Conservation (phyloP, 2,329 filamentous ascomycete genomes). For the Didymella keratinophila region DNA sequence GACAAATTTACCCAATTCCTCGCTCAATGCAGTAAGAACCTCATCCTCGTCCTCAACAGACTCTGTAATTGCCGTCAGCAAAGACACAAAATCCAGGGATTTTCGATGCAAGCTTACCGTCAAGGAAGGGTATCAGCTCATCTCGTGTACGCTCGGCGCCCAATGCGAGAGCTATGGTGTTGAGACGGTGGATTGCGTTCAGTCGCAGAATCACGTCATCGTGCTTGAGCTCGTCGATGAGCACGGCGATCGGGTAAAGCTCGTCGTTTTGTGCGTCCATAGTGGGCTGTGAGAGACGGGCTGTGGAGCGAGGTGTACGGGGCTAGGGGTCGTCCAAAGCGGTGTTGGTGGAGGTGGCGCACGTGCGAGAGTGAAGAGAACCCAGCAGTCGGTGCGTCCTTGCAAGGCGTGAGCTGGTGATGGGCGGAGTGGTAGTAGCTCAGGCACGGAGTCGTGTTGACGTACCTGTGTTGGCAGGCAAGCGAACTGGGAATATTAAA, state of each 20-base stretch:
- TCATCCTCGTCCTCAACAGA: conserved; percentile 99
- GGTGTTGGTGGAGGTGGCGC: conserved; percentile 18
- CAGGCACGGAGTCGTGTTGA: conserved; percentile 43
- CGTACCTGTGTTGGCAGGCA: conserved; percentile 46
- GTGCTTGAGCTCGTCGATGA: conserved; percentile 99
- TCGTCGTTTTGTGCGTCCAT: conserved; percentile 99
- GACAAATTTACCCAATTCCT: conserved; percentile 95
- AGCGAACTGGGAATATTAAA: conserved; percentile 35
- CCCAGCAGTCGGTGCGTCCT: conserved; percentile 3
- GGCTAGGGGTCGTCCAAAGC: conserved; percentile 33
- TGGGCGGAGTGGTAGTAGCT: conserved; percentile 32
- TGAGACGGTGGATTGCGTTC: conserved; percentile 97
- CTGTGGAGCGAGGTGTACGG: conserved; percentile 28
- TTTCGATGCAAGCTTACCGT: conserved; percentile 71
- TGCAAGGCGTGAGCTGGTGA: conserved; percentile 34
- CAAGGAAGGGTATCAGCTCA: conserved; percentile 97
- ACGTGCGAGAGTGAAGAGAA: conserved; percentile 24
- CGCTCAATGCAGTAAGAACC: conserved; percentile 94
- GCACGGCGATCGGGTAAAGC: conserved; percentile 98
- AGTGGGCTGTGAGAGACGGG: conserved; percentile 34
- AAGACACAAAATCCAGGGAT: conserved; percentile 11
- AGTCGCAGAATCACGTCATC: conserved; percentile 97
- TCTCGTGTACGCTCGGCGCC: conserved; percentile 96
- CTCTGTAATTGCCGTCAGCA: conserved; percentile 66
- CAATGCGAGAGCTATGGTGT: conserved; percentile 95